Evolutionary conservation across 2,329 filamentous ascomycete species (phyloP).

Genomic region (Helotiales sp.): DNA sequence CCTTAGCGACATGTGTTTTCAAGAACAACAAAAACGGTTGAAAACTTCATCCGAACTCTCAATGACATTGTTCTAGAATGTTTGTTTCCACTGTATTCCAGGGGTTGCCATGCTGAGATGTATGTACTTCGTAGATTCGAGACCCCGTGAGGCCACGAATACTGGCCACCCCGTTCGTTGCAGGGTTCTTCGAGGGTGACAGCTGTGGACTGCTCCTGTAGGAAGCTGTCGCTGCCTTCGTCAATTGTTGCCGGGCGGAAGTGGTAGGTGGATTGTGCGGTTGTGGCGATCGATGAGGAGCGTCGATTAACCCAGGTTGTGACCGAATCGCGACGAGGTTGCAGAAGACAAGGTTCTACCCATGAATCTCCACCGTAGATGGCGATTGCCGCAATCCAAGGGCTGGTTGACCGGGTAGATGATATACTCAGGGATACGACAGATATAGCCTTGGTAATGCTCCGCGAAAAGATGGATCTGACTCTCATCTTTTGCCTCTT

Average conservation of each 20-base stretch:
- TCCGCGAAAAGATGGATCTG: background rate
- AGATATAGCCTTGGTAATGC: slow-evolving; percentile 1
- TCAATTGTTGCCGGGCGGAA: slow-evolving; percentile 11
- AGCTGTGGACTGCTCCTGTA: background rate
- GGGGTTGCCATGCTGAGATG: too few relatives aligned
- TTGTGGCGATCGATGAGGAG: slow-evolving; percentile 20
- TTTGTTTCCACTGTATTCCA: too few relatives aligned
- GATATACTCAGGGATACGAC: background rate
- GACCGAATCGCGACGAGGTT: slow-evolving; percentile 3
- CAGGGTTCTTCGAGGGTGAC: background rate
- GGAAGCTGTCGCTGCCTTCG: slow-evolving; percentile 4
- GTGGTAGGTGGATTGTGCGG: slow-evolving; percentile 5
- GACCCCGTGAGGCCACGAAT: too few relatives aligned
- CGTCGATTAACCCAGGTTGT: slow-evolving; percentile 1
- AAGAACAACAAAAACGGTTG: too few relatives aligned
- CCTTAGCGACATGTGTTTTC: too few relatives aligned
- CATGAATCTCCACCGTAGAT: slow-evolving; percentile 4
- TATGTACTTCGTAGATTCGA: too few relatives aligned
- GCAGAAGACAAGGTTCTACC: slow-evolving; percentile 6
- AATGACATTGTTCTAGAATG: too few relatives aligned
- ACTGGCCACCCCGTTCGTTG: slow-evolving; percentile 3
- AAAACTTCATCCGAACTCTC: too few relatives aligned
- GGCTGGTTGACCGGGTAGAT: background rate
- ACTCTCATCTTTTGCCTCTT: background rate
- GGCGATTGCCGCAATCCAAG: slow-evolving; percentile 10